Evolutionary conservation across 2,329 filamentous ascomycete genomes (phyloP).

Genomic region (Aplosporella prunicola): DNA sequence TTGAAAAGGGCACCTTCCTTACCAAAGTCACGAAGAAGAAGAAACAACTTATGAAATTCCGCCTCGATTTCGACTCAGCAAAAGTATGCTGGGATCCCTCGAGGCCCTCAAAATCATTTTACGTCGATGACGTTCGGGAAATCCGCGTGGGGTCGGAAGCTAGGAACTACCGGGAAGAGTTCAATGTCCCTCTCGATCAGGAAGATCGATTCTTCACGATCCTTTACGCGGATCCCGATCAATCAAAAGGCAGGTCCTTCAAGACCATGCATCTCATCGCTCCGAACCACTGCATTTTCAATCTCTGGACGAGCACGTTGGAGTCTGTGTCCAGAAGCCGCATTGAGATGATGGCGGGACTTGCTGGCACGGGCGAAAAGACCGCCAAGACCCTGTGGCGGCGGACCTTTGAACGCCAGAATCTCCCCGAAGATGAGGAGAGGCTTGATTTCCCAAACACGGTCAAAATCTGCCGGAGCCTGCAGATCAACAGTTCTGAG

Average conservation of each 20-base stretch:
- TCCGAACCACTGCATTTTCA: slow-evolving; percentile 59
- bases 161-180: slow-evolving; percentile 80
- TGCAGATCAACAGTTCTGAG: slow-evolving; percentile 85
- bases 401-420: slow-evolving; percentile 64
- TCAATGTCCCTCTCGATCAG: slow-evolving; percentile 56
- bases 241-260: slow-evolving; percentile 56
- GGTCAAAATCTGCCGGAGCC: slow-evolving; percentile 72
- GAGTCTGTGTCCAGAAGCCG: slow-evolving; percentile 77
- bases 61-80: slow-evolving; percentile 71
- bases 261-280: slow-evolving; percentile 87
- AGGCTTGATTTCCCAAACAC: slow-evolving; percentile 69
- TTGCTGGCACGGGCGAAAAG: slow-evolving; percentile 67
- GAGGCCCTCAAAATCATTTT: slow-evolving; percentile 72
- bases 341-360: slow-evolving; percentile 79
- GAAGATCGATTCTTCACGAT: slow-evolving; percentile 81
- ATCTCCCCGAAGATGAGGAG: slow-evolving; percentile 50
- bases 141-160: slow-evolving; percentile 77
- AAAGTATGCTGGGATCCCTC: slow-evolving; percentile 82
- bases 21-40: slow-evolving; percentile 85
- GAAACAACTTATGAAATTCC: slow-evolving; percentile 62
- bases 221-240: slow-evolving; percentile 70
- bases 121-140: slow-evolving; percentile 91
- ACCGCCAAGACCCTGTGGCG: slow-evolving; percentile 80
- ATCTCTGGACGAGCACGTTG: slow-evolving; percentile 74
- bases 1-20: slow-evolving; percentile 70